These are phyloP conservation scores for Rutstroemia sp. DNA, from an alignment of 2,329 filamentous ascomycete species.

Conservation along the genomic window DNA sequence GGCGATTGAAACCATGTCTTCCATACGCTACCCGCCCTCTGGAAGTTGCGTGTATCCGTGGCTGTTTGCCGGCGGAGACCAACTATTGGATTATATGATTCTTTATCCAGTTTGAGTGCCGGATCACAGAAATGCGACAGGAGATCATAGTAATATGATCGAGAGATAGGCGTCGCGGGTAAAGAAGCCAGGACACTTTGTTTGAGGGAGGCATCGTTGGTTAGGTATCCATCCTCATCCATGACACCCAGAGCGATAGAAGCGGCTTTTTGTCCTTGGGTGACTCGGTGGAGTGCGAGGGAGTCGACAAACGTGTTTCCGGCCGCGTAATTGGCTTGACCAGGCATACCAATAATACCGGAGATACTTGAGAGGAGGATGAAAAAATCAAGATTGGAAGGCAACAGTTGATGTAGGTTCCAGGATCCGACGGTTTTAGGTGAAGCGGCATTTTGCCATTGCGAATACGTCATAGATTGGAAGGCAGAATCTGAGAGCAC, in stretches of 20 bases:
- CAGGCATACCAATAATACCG: constrained; percentile 13
- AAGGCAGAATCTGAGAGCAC: constrained; percentile 29
- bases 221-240: constrained; percentile 15
- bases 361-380: constrained; percentile 29
- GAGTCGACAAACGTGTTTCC: constrained; percentile 28
- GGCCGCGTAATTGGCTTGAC: constrained; percentile 14
- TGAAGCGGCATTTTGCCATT: constrained; percentile 28
- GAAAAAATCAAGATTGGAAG: constrained; percentile 13
- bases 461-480: constrained; percentile 30
- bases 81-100: too few species aligned
- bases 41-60: too few species aligned
- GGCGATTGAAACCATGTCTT: too few species aligned
- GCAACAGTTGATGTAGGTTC: constrained; percentile 18
- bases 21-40: too few species aligned
- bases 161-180: neutral
- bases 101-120: neutral
- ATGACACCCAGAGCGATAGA: constrained; percentile 15
- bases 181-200: neutral
- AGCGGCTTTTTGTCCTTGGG: constrained; percentile 8
- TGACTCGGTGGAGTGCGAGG: constrained; percentile 12
- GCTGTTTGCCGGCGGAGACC: too few species aligned
- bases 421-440: constrained; percentile 31
- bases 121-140: neutral
- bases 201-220: constrained; percentile 12
- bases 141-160: neutral